Percentiles rank a stretch among this genome's conserved stretches.
phyloP scores from a whole-genome alignment of 2,329 filamentous ascomycete species.

The Neurospora crassa region DNA sequence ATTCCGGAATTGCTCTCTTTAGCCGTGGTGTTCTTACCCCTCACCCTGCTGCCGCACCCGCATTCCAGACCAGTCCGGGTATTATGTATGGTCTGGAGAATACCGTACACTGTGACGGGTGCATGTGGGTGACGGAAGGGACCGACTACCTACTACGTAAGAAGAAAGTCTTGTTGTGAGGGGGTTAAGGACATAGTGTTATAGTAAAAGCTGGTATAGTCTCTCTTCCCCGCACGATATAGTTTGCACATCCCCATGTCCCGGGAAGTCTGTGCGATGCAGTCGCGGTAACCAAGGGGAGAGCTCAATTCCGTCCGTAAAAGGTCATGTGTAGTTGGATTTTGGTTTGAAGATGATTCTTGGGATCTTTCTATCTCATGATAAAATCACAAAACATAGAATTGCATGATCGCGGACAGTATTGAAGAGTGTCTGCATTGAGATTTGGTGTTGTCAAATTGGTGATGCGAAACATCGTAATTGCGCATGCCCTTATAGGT shows the following conservation, averaged over 20 bases:
- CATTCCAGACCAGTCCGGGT: background rate
- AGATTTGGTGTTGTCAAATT: background rate
- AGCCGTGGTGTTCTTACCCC: background rate
- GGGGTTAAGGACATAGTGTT: too few species aligned
- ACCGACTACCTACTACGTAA: background rate
- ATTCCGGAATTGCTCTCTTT: background rate
- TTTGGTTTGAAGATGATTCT: rapidly evolving
- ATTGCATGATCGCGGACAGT: rapidly evolving
- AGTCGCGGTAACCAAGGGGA: too few species aligned
- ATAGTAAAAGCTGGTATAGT: too few species aligned
- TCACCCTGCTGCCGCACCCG: background rate
- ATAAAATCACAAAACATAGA: rapidly evolving
- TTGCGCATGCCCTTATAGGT: rapidly evolving
- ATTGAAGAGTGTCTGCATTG: background rate
- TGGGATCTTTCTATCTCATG: background rate
- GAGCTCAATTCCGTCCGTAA: background rate
- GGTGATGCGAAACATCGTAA: background rate
- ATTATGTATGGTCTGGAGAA: background rate
- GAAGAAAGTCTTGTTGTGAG: background rate
- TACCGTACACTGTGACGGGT: background rate
- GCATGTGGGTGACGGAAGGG: background rate
- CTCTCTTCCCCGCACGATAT: too few species aligned
- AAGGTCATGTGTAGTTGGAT: background rate
- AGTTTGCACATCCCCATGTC: too few species aligned
- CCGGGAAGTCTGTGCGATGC: too few species aligned